phyloP scores from a whole-genome alignment of 768 basidiomycete genomes.

The Botryobasidium botryosum region DNA sequence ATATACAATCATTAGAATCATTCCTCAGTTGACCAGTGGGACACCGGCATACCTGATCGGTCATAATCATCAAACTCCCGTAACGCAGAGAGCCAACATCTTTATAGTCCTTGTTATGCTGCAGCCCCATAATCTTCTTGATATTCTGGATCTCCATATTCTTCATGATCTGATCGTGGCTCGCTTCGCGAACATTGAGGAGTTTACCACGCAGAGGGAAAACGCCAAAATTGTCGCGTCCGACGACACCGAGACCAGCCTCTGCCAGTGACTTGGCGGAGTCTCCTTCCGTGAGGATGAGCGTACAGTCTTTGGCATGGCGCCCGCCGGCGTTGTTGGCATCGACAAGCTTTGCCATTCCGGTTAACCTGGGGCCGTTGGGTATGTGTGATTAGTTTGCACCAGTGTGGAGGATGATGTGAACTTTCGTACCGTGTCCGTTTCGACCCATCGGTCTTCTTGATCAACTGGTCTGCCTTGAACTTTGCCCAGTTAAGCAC shows the following conservation, averaged over 20 bases:
- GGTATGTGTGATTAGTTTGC: constrained; percentile 7
- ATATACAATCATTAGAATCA: constrained; percentile 1
- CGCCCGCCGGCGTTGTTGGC: constrained; percentile 93
- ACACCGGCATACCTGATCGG: constrained; percentile 65
- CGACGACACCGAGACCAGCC: constrained; percentile 85
- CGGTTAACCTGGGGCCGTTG: constrained; percentile 45
- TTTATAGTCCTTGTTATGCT: constrained; percentile 81
- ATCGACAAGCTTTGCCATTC: constrained; percentile 85
- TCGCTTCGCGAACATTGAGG: constrained; percentile 92
- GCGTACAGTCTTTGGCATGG: constrained; percentile 65
- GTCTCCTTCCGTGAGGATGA: constrained; percentile 97
- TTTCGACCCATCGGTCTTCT: constrained; percentile 88
- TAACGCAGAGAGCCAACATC: constrained; percentile 59
- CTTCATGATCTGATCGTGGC: constrained; percentile 92
- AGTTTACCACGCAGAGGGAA: constrained; percentile 96
- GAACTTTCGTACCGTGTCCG: constrained; percentile 47
- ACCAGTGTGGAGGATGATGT: background rate
- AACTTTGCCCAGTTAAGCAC: constrained; percentile 93
- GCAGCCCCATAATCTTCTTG: constrained; percentile 94
- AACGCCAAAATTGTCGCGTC: constrained; percentile 92
- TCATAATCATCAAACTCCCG: constrained; percentile 97
- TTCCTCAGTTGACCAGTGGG: too few species aligned
- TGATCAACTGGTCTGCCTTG: constrained; percentile 89
- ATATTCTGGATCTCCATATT: constrained; percentile 95
- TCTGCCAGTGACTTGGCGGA: constrained; percentile 95